These are phyloP conservation scores for Glycyrrhiza uralensis DNA, from an alignment of 306 rosid genomes.

Conservation along the genomic window DNA sequence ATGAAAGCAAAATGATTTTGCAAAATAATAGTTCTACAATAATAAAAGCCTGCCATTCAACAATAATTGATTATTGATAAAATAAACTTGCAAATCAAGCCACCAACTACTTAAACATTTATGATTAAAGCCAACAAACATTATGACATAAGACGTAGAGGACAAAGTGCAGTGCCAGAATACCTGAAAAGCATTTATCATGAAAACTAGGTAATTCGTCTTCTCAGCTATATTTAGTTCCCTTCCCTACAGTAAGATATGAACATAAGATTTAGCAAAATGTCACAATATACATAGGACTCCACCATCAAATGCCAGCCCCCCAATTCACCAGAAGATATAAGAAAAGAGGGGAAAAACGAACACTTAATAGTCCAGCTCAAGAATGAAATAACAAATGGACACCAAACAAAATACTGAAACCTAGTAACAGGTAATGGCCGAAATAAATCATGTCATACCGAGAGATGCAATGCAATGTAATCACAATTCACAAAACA, in stretches of 20 bases:
- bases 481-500: not conserved
- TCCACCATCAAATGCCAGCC: conserved; percentile 2
- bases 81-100: not conserved
- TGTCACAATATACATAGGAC: not conserved
- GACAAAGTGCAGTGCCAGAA: conserved; percentile 14
- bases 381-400: not conserved
- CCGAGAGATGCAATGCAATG: not conserved
- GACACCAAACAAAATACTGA: not conserved
- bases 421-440: not conserved
- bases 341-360: not conserved
- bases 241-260: conserved; percentile 66
- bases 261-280: conserved; percentile 22
- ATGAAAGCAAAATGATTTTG: not conserved
- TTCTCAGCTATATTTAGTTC: conserved; percentile 83
- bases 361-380: not conserved
- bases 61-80: not conserved
- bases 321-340: not conserved
- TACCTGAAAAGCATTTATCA: conserved; percentile 98
- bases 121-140: not conserved
- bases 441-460: not conserved
- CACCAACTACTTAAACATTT: not conserved
- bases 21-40: not conserved
- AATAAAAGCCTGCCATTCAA: not conserved
- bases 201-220: conserved; percentile 92
- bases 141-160: not conserved